Conservation (phyloP, 495 filamentous ascomycete species). For the Aspergillus egyptiacus region DNA sequence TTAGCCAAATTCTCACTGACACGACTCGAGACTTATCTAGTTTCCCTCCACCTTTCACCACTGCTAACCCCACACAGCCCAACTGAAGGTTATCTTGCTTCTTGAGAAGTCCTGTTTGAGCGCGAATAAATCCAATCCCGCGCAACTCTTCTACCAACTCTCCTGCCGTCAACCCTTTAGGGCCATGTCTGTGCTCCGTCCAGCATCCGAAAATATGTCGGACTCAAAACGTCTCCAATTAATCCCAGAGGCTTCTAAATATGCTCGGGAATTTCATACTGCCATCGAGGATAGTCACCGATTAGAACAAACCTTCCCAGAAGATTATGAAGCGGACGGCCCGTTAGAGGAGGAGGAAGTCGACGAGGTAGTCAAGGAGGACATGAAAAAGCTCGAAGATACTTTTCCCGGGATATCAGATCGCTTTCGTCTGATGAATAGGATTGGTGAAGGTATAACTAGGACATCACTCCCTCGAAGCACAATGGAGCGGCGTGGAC, state of each 20-base stretch:
- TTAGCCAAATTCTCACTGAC: neutral
- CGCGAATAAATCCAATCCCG: neutral
- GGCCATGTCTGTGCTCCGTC: slow-evolving; percentile 28
- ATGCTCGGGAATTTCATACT: slow-evolving; percentile 30
- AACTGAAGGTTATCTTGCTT: too few species aligned
- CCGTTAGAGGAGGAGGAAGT: slow-evolving; percentile 49
- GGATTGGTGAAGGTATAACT: slow-evolving; percentile 82
- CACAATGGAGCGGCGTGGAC: neutral
- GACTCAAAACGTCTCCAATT: slow-evolving; percentile 20
- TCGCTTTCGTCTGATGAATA: slow-evolving; percentile 84
- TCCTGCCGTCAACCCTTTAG: neutral
- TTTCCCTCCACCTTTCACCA: too few species aligned
- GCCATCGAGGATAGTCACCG: slow-evolving; percentile 23
- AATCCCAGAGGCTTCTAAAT: slow-evolving; percentile 17
- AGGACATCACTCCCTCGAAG: neutral
- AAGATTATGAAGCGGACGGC: slow-evolving; percentile 44
- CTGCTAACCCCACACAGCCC: too few species aligned
- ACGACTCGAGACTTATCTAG: neutral
- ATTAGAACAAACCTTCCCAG: slow-evolving; percentile 21
- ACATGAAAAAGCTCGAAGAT: slow-evolving; percentile 79
- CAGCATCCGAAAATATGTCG: slow-evolving; percentile 22
- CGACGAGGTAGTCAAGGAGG: slow-evolving; percentile 66
- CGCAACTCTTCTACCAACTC: neutral
- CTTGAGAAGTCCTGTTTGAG: too few species aligned
- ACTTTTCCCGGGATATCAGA: slow-evolving; percentile 78